phyloP scores from a whole-genome alignment of 179 eudicot species.

The Silene coronaria region DNA sequence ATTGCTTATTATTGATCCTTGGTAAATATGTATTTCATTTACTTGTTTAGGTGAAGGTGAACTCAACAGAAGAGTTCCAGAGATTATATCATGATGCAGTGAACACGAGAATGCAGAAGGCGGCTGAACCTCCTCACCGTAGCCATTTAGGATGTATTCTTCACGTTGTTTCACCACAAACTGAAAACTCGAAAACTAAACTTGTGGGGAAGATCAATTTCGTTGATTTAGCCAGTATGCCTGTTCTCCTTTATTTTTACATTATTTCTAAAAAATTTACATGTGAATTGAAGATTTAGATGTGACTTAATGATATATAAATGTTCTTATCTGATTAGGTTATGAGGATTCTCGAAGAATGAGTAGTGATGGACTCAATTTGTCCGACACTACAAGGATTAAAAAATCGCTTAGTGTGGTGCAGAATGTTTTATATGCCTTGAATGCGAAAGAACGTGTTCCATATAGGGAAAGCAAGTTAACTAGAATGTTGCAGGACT shows the following conservation, averaged over 20 bases:
- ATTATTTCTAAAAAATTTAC: neutral
- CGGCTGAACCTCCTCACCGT: conserved; percentile 36
- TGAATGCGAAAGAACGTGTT: conserved; percentile 67
- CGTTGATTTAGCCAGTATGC: conserved; percentile 84
- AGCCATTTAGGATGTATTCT: conserved; percentile 71
- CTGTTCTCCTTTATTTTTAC: neutral
- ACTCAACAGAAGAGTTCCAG: conserved; percentile 52
- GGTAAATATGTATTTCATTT: conserved; percentile 2
- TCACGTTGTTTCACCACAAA: conserved; percentile 37
- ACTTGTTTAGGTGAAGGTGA: conserved; percentile 44
- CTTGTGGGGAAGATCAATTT: conserved; percentile 62
- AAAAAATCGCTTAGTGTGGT: conserved; percentile 72
- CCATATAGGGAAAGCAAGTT: conserved; percentile 85
- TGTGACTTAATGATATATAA: conserved; percentile 2
- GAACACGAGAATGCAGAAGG: conserved; percentile 34
- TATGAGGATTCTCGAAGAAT: conserved; percentile 68
- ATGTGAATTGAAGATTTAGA: neutral
- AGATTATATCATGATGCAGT: conserved; percentile 33
- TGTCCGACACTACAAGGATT: conserved; percentile 42
- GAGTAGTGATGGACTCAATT: conserved; percentile 39
- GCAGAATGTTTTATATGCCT: conserved; percentile 66
- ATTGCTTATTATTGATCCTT: neutral
- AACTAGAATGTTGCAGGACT: conserved; percentile 71
- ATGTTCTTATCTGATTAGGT: conserved; percentile 36
- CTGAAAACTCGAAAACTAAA: conserved; percentile 35